phyloP scores from a whole-genome alignment of 1,284 basidiomycete genomes.

The Hymenochaete sp. region DNA sequence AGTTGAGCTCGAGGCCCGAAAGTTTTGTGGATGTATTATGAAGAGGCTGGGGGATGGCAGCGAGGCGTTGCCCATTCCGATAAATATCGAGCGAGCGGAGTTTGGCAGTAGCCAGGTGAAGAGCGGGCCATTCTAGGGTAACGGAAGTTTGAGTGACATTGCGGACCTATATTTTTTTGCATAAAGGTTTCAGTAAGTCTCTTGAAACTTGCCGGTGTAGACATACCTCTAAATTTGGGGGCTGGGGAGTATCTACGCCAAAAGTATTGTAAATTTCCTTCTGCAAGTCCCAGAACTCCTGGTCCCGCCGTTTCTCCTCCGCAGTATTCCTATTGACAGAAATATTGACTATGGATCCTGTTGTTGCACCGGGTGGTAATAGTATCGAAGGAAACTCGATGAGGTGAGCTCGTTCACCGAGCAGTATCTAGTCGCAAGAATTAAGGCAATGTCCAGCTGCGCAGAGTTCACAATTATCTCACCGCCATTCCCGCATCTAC shows the following conservation, averaged over 20 bases:
- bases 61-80: slow-evolving; percentile 81
- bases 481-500: slow-evolving; percentile 80
- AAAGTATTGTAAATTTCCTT: slow-evolving; percentile 68
- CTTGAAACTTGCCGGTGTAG: not conserved
- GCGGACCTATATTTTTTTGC: slow-evolving; percentile 48
- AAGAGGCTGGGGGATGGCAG: slow-evolving; percentile 71
- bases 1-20: slow-evolving; percentile 80
- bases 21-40: slow-evolving; percentile 85
- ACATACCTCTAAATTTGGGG: slow-evolving; percentile 65
- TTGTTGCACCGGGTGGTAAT: slow-evolving; percentile 79
- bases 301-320: slow-evolving; percentile 75
- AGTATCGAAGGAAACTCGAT: slow-evolving; percentile 95
- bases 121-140: slow-evolving; percentile 82
- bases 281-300: slow-evolving; percentile 79
- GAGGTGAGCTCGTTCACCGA: slow-evolving; percentile 86
- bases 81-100: slow-evolving; percentile 85
- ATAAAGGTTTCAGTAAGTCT: not conserved
- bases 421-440: slow-evolving; percentile 57
- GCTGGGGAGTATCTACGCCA: slow-evolving; percentile 57
- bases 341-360: slow-evolving; percentile 96
- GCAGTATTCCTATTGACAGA: slow-evolving; percentile 76
- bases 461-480: slow-evolving; percentile 14
- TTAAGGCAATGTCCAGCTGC: slow-evolving; percentile 7
- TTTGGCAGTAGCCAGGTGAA: slow-evolving; percentile 80
- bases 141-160: slow-evolving; percentile 94